A percentile compares a stretch with the other conserved stretches of the same genome.
phyloP scores from a whole-genome alignment of 345 rosid species.

The Gossypium turneri region DNA sequence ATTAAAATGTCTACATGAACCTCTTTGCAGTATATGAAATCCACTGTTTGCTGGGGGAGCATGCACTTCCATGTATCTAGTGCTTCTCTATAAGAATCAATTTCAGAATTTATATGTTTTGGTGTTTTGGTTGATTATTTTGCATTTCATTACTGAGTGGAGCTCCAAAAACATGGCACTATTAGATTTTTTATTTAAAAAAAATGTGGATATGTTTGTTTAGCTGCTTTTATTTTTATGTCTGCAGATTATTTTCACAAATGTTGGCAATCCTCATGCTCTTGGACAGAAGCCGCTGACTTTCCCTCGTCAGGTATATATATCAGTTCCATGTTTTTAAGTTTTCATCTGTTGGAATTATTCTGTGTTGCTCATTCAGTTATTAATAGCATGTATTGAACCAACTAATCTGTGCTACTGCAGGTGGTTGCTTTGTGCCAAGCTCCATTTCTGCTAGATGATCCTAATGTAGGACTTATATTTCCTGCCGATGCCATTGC shows the following conservation, averaged over 20 bases:
- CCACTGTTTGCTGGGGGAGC: neutral
- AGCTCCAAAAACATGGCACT: neutral
- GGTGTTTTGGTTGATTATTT: neutral
- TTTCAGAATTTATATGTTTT: neutral
- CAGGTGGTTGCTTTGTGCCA: constrained; percentile 98
- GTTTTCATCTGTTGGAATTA: neutral
- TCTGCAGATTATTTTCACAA: constrained; percentile 88
- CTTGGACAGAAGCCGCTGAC: constrained; percentile 93
- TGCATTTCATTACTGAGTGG: neutral
- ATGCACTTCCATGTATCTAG: neutral
- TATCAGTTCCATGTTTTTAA: neutral
- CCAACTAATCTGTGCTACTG: constrained; percentile 18
- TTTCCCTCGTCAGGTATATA: constrained; percentile 88
- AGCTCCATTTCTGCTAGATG: constrained; percentile 94
- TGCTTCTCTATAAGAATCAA: neutral
- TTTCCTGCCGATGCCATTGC: constrained; percentile 98
- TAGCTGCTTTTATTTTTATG: constrained; percentile 14
- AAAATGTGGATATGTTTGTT: neutral
- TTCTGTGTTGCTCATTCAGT: constrained; percentile 10
- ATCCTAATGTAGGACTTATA: constrained; percentile 84
- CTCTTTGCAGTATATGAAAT: neutral
- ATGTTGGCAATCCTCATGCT: constrained; percentile 99
- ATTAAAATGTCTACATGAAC: neutral
- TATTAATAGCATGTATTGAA: constrained; percentile 21
- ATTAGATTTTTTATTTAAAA: neutral